Evolutionary conservation across 2,329 filamentous ascomycete species (phyloP), one percentile per base, ranked within the genome.

Genomic region (Epichloe coenophiala): DNA sequence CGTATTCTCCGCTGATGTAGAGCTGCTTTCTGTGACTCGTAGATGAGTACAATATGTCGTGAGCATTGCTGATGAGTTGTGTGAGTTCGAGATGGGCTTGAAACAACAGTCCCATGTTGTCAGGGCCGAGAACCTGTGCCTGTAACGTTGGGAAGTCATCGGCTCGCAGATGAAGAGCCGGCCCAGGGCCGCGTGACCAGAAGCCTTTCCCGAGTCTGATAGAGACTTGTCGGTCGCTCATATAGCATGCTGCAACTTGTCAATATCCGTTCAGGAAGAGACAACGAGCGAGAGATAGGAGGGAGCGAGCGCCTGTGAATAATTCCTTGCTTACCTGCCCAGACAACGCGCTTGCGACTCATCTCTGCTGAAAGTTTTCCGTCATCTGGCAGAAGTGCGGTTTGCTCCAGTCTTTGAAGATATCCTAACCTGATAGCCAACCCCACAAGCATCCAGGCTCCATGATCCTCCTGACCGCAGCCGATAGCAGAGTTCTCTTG

Each of bases 391-490:
- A 78, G 72, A 57, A 87, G 81, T 0, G 81, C 80, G 19, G 83
- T 85, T 53, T 80, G 74, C 60, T 88, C 84, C 17, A 88, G 70
- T 1, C 80, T 79, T 15, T 86, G 76, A 47, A 84, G 84, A 60
- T 87, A 87, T 0, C 78, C 83, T 3, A 85, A 76, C 6, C 84
- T 75, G 6, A 88, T 66, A 3, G 84, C 84, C 19, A 83, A 74
- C 1, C 84, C 84, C 5, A 86, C 81, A 57, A 86, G 80, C 83
- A 87, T 87, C 84, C 84, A 88, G 0, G 83, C 82, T 33, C 84
- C 82, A 43, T 84, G 76, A 57, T 88, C 83, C 60, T 87, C 84
- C 61, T 87, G 83, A 8, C 84, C 84, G 50, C 83, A 75, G 0
- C 83, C 84, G 19, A 87, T 80, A 27, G 77, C 72, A 35, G 79